Evolutionary conservation across 176 grass and related monocot species (phyloP).

Genomic region (Miscanthus lutarioriparius): DNA sequence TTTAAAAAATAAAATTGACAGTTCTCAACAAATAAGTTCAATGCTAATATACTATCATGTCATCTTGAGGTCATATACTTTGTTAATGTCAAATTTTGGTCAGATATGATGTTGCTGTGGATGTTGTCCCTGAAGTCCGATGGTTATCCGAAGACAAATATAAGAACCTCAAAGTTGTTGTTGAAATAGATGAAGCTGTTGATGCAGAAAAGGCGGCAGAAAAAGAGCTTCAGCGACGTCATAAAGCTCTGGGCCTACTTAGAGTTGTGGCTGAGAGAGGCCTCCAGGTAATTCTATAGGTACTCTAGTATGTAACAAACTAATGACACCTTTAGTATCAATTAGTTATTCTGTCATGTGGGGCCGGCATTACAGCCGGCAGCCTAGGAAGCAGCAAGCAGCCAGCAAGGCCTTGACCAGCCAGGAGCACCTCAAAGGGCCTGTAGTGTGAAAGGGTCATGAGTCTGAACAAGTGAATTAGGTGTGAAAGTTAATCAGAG

Average conservation of each 20-base stretch:
- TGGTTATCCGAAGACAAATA: constrained; percentile 89
- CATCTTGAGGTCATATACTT: constrained; percentile 11
- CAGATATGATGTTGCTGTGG: constrained; percentile 90
- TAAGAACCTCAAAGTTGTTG: constrained; percentile 86
- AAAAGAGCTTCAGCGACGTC: constrained; percentile 66
- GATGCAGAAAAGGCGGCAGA: constrained; percentile 69
- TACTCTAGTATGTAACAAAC: constrained; percentile 11
- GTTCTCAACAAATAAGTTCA: constrained; percentile 8
- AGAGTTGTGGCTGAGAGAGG: constrained; percentile 81
- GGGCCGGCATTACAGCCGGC: too few relatives aligned
- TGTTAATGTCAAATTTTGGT: constrained; percentile 17
- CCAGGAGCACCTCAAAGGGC: too few relatives aligned
- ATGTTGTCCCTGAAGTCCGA: constrained; percentile 68
- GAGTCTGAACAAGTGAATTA: too few relatives aligned
- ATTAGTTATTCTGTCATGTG: too few relatives aligned
- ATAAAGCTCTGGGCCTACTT: constrained; percentile 77
- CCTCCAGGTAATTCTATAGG: constrained; percentile 68
- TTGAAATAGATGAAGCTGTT: constrained; percentile 87
- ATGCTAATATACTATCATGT: not conserved
- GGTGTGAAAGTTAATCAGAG: too few relatives aligned
- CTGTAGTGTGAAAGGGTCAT: too few relatives aligned
- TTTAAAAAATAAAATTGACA: constrained; percentile 14
- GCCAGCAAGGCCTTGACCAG: too few relatives aligned
- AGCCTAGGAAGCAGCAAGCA: too few relatives aligned
- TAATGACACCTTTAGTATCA: not conserved